phyloP scores from a whole-genome alignment of 148 eudicot genomes.

The Heliamphora exappendiculata region DNA sequence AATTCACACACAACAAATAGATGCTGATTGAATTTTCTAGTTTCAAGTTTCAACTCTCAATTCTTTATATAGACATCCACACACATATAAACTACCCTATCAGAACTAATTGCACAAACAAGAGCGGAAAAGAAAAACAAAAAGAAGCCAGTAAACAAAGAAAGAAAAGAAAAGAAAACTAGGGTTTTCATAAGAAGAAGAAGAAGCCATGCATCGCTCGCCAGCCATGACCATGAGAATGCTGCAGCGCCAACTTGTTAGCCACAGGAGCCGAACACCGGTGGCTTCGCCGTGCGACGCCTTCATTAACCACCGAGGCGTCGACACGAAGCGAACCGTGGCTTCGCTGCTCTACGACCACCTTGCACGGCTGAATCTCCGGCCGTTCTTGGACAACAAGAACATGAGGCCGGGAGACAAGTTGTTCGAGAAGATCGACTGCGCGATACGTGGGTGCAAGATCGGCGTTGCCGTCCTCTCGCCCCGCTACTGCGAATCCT shows the following conservation, averaged over 20 bases:
- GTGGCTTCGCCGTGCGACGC: constrained; percentile 10
- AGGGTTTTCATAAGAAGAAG: neutral
- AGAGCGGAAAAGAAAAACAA: too few species aligned
- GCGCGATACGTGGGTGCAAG: constrained; percentile 12
- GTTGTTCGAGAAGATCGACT: constrained; percentile 19
- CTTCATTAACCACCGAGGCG: constrained; percentile 19
- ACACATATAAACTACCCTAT: neutral
- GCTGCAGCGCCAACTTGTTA: constrained; percentile 8
- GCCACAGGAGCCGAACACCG: neutral
- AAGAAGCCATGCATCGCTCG: constrained; percentile 12
- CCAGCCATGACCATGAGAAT: constrained; percentile 5
- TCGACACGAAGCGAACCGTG: constrained; percentile 18
- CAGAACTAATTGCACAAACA: too few species aligned
- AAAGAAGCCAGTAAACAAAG: too few species aligned
- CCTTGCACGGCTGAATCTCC: constrained; percentile 8
- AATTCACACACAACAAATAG: constrained; percentile 5
- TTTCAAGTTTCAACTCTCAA: too few species aligned
- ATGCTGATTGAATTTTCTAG: too few species aligned
- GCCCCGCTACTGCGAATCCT: constrained; percentile 15
- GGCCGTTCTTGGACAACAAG: constrained; percentile 23
- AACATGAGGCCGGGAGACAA: constrained; percentile 26
- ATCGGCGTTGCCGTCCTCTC: constrained; percentile 19
- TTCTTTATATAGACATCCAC: neutral
- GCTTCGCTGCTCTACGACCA: constrained; percentile 22
- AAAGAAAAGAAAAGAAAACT: neutral